A percentile compares a stretch with the other conserved stretches of the same genome.
These are phyloP conservation scores for Thalia dealbata DNA, from an alignment of 176 grass and related monocot genomes.

Conservation along the genomic window DNA sequence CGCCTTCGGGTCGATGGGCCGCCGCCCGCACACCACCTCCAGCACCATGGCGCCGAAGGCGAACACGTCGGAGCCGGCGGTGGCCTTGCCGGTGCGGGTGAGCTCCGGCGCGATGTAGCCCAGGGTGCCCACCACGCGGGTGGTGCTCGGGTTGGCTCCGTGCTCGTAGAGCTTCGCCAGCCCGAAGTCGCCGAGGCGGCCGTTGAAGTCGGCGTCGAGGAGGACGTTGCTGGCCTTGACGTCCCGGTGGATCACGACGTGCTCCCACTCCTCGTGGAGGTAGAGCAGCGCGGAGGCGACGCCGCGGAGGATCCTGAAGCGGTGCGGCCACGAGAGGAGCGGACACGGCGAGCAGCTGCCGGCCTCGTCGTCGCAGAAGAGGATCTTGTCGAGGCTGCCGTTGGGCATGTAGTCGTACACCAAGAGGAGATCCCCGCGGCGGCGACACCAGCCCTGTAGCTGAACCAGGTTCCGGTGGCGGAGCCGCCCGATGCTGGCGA, in stretches of 20 bases:
- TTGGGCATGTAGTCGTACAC: constrained; percentile 92
- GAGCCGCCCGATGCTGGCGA: constrained; percentile 65
- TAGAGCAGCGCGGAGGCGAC: constrained; percentile 59
- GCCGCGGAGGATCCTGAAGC: constrained; percentile 42
- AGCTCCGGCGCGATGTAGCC: constrained; percentile 79
- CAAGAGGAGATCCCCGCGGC: constrained; percentile 57
- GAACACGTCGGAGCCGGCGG: constrained; percentile 50
- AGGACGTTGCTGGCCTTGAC: constrained; percentile 79
- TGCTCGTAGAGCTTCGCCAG: constrained; percentile 64
- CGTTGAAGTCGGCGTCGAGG: constrained; percentile 61
- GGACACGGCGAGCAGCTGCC: neutral
- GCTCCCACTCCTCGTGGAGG: constrained; percentile 81
- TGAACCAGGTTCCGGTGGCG: constrained; percentile 78
- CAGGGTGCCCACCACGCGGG: constrained; percentile 40
- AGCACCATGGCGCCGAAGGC: constrained; percentile 61
- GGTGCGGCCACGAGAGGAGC: constrained; percentile 42
- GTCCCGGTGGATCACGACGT: constrained; percentile 87
- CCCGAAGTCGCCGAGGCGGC: constrained; percentile 75
- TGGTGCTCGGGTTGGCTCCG: constrained; percentile 39
- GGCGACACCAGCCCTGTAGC: constrained; percentile 85
- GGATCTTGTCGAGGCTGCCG: constrained; percentile 61
- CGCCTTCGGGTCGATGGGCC: constrained; percentile 25
- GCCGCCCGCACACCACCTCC: constrained; percentile 45
- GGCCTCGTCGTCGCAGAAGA: constrained; percentile 30
- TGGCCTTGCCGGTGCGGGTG: constrained; percentile 67